Percentiles rank a stretch among this genome's conserved stretches.
phyloP scores from a whole-genome alignment of 192 early-diverging fungal genomes.

The Jimgerdemannia flammicorona region DNA sequence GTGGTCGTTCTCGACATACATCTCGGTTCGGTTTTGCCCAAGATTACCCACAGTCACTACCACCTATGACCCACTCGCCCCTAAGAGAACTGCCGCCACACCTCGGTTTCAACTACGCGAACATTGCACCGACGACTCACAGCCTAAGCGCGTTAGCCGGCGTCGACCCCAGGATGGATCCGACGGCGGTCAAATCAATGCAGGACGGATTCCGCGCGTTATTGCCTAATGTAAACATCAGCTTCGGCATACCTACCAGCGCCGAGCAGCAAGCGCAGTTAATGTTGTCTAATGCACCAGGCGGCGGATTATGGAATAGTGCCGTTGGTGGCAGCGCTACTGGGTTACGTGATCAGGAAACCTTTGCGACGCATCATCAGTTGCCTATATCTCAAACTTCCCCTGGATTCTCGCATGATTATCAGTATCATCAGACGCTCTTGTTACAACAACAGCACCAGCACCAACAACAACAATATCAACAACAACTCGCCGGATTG shows the following conservation, averaged over 20 bases:
- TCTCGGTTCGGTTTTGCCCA: constrained; percentile 45
- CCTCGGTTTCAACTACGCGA: constrained; percentile 12
- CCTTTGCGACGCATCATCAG: constrained; percentile 1
- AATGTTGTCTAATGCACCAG: constrained; percentile 21
- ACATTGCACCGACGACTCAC: neutral
- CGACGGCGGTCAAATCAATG: constrained; percentile 38
- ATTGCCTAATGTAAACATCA: constrained; percentile 59
- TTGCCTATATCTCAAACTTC: constrained; percentile 15
- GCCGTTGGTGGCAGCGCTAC: constrained; percentile 19
- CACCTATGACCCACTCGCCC: constrained; percentile 1
- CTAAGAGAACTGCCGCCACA: constrained; percentile 7
- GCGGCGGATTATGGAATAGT: constrained; percentile 10
- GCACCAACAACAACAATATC: constrained; percentile 16
- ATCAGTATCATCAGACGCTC: neutral
- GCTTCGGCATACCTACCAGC: constrained; percentile 38
- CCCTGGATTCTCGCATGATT: neutral
- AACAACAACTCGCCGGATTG: constrained; percentile 10
- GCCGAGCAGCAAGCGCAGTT: constrained; percentile 10
- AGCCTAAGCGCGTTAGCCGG: neutral
- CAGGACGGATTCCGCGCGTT: constrained; percentile 51
- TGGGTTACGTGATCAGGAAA: constrained; percentile 11
- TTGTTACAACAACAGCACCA: constrained; percentile 6
- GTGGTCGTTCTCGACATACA: constrained; percentile 31
- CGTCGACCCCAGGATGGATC: neutral
- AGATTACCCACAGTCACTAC: constrained; percentile 16